Percentiles rank a stretch among this genome's conserved stretches.
Evolutionary conservation across 1,139 yeast genomes (phyloP).

Genomic region (Cylindricascospora bacillispora): DNA sequence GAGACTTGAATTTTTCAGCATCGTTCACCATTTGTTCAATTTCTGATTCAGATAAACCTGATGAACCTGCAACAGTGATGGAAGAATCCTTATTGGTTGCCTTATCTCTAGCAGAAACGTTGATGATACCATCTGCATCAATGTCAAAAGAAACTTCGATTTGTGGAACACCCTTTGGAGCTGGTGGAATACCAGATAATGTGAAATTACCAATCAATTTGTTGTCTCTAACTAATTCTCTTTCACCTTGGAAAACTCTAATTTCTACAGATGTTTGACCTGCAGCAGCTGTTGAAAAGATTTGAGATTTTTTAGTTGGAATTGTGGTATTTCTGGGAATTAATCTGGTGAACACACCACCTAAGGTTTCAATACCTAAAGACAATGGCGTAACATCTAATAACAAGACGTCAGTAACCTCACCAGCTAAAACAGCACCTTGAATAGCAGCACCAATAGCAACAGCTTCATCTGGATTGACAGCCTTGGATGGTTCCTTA

Average conservation of each 20-base stretch:
- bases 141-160: conserved; percentile 96
- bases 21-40: conserved; percentile 97
- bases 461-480: conserved; percentile 99
- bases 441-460: conserved; percentile 99
- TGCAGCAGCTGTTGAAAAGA: conserved; percentile 96
- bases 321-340: conserved; percentile 97
- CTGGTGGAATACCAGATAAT: conserved; percentile 93
- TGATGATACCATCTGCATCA: conserved; percentile 98
- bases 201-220: conserved; percentile 97
- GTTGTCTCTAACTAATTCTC: conserved; percentile 98
- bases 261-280: conserved; percentile 99
- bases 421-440: conserved; percentile 98
- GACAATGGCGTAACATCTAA: conserved; percentile 97
- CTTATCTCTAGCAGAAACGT: conserved; percentile 97
- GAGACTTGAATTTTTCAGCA: conserved; percentile 95
- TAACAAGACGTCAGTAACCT: conserved; percentile 86
- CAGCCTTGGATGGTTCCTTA: conserved; percentile 95
- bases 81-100: conserved; percentile 98
- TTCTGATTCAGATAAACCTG: conserved; percentile 92
- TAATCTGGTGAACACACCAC: conserved; percentile 97
- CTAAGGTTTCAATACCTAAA: conserved; percentile 95
- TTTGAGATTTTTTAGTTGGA: conserved; percentile 94
- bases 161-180: conserved; percentile 99
- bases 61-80: conserved; percentile 96
- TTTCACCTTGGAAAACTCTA: conserved; percentile 99